These are phyloP conservation scores for Hymenoscyphus fraxineus DNA, from an alignment of 2,329 filamentous ascomycete genomes.

Conservation along the genomic window DNA sequence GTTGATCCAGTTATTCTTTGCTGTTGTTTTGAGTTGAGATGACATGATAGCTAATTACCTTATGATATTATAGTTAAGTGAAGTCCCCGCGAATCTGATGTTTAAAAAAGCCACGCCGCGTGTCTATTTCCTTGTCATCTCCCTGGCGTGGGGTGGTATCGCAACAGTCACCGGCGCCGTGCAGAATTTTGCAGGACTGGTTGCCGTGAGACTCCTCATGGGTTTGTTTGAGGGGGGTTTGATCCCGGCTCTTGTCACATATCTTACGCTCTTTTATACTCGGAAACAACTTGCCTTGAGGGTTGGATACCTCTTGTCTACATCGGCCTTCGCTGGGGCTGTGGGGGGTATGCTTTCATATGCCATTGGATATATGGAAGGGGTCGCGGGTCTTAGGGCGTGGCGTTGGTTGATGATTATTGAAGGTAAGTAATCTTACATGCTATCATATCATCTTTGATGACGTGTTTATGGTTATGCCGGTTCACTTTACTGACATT, in stretches of 20 bases:
- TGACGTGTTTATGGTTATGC: too few relatives aligned
- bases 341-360: constrained; percentile 63
- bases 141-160: constrained; percentile 47
- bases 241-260: constrained; percentile 55
- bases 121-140: constrained; percentile 46
- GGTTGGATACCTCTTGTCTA: constrained; percentile 60
- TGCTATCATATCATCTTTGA: too few relatives aligned
- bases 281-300: constrained; percentile 58
- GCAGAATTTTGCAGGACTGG: constrained; percentile 49
- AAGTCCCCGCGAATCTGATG: constrained; percentile 45
- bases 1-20: too few relatives aligned
- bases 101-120: constrained; percentile 45
- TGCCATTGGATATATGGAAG: constrained; percentile 61
- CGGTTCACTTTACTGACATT: too few relatives aligned
- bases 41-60: too few relatives aligned
- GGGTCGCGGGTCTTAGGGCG: constrained; percentile 51
- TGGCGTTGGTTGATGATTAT: constrained; percentile 53
- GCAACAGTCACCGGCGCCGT: constrained; percentile 52
- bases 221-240: constrained; percentile 56
- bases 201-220: constrained; percentile 53
- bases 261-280: constrained; percentile 62
- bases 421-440: neutral
- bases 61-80: constrained; percentile 30
- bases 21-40: too few relatives aligned
- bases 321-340: constrained; percentile 58